These are phyloP conservation scores for Eucalyptus guilfoylei DNA, from an alignment of 345 rosid species.

Conservation along the genomic window DNA sequence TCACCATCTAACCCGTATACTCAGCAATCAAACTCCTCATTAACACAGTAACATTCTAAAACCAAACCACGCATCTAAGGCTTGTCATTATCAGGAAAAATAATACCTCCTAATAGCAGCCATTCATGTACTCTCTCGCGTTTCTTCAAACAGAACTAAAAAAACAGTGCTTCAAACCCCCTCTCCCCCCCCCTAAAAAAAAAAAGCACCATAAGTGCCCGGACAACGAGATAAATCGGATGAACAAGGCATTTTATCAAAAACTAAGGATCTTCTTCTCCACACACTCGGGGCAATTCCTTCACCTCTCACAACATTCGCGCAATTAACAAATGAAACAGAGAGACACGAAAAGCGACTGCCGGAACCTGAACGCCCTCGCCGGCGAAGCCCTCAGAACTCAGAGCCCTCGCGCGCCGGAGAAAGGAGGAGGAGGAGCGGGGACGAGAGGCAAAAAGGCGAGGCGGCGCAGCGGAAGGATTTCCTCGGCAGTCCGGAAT, in stretches of 20 bases:
- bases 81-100: background rate
- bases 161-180: background rate
- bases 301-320: background rate
- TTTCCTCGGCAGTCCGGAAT: background rate
- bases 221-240: background rate
- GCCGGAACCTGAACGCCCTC: background rate
- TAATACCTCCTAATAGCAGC: background rate
- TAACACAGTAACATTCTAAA: background rate
- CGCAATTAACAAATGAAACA: background rate
- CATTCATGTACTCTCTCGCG: background rate
- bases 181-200: accelerated
- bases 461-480: background rate
- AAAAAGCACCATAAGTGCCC: background rate
- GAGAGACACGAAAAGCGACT: background rate
- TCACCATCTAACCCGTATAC: background rate
- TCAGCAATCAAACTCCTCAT: background rate
- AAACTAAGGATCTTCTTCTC: background rate
- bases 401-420: background rate
- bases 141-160: background rate
- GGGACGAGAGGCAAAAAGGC: background rate
- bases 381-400: background rate
- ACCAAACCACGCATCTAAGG: background rate
- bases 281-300: background rate
- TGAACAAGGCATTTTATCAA: background rate
- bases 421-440: background rate